Base-by-base conservation (phyloP, 352 stramenopile species). In the Phytopythium delawarense region DNA sequence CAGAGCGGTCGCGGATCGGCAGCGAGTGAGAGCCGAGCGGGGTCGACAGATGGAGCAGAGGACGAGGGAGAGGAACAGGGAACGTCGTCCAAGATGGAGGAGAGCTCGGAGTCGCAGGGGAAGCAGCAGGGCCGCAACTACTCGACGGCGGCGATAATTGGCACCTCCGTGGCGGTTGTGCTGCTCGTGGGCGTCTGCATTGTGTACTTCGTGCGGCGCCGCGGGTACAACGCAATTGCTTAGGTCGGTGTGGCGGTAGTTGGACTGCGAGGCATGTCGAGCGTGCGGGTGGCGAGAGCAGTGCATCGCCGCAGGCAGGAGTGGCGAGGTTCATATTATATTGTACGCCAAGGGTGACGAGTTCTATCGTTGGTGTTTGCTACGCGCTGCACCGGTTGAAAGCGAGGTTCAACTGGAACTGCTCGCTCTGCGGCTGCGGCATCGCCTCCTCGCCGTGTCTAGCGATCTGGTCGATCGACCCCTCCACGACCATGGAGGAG, bases 211-310 rank as follows among this genome's bases (percentile, higher is more conserved):
- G 48, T 78, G 23, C 72, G 65, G 39, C 70, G 70, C 40, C 75
- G 76, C 28, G 82, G 77, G 2, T 92, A 92, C 56, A 73, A 81
- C 6, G 61, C 69, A 3, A 82, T 90, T 35, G 30, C 63, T 39
- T 86, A 61, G 25, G 25, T 6, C 4, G 23, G 11, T 1, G 5
- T 7, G 48, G 23, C 25, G 23, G 16, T 7, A 1, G 25, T 5
- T 34, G 21, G 23, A 21, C 40, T 46, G 40, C 16, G 40, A 20
- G 18, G 40, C 8, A 8, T 2, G 40, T 46, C 13, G 18, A 46
- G 40, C 16, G 6, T 15, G 16, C 6, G 6, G 18, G 40, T 21
- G 16, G 5, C 2, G 40, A 21, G 40, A 4, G 16, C 37, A 16
- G 18, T 44, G 12, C 12, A 18, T 44, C 3, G 37, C 7, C 40